Evolutionary conservation across 2,329 filamentous ascomycete species (phyloP), one percentile per base, ranked within the genome.

Genomic region (Exophiala bonariae): DNA sequence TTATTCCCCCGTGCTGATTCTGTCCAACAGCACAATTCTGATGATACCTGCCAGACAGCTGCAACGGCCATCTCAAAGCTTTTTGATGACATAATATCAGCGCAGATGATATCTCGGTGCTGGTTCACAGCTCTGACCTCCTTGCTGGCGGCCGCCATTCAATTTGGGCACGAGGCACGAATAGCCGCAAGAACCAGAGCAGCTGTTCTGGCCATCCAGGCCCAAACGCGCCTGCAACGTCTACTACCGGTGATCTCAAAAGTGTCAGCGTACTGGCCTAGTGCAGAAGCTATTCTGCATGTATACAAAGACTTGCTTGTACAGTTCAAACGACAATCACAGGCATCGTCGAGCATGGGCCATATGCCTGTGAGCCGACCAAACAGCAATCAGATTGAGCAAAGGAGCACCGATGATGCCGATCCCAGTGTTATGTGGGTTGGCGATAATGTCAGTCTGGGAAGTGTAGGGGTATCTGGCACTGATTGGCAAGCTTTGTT

Each of bases 401-500:
- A 6, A 11, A 26, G 6, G 23, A 26, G 6, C 23, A 26, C 23
- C 23, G 6, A 26, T 6, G 23, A 6, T 26, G 11, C 6, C 23
- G 23, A 26, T 11, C 23, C 6, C 23, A 26, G 11, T 26, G 23
- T 11, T 26, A 26, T 26, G 23, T 26, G 6, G 23, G 23, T 26
- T 6, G 23, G 11, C 6, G 11, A 26, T 11, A 26, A 26, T 11
- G 23, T 6, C 23, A 26, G n/a, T 34, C n/a, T 34, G 17, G 32
- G 17, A 34, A 34, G 5, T 34, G 32, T 14, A 8, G 32, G 17
- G 8, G 13, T 34, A 6, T 34, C 17, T 5, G 17, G 17, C 17
- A 18, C n/a, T 34, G 32, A 34, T 14, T 34, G 32, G 32, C 32
- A 34, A 34, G 32, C 32, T 18, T 14, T 34, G 17, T 34, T 34